Evolutionary conservation across 2,329 filamentous ascomycete species (phyloP).

Genomic region (Rhynchosporium agropyri): DNA sequence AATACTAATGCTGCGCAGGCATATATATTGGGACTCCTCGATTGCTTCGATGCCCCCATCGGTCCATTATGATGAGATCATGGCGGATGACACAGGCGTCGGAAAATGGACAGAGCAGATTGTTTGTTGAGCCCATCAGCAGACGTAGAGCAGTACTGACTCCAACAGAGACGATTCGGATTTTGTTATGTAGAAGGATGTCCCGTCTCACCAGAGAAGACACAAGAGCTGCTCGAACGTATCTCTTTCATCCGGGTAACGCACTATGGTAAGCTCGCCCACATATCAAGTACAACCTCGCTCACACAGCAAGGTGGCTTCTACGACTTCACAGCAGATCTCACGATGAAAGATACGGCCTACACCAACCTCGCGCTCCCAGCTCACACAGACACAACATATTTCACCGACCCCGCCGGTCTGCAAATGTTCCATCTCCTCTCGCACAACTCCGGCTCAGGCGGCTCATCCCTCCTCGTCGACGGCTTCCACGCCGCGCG

Average conservation of each 20-base stretch:
- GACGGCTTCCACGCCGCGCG: conserved; percentile 80
- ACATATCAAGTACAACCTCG: background rate
- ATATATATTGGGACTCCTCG: conserved; percentile 45
- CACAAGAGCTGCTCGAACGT: conserved; percentile 72
- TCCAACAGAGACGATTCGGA: conserved; percentile 64
- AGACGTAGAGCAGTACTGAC: conserved; percentile 11
- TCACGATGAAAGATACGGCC: conserved; percentile 85
- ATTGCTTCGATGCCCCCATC: conserved; percentile 55
- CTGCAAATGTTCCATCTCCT: conserved; percentile 92
- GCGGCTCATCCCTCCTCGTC: conserved; percentile 79
- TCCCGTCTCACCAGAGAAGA: conserved; percentile 70
- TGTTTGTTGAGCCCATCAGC: conserved; percentile 45
- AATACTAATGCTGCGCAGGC: conserved; percentile 38
- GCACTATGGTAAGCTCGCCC: conserved; percentile 71
- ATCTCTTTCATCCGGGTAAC: conserved; percentile 89
- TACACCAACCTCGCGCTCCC: conserved; percentile 85
- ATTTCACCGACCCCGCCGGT: conserved; percentile 90
- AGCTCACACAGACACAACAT: conserved; percentile 92
- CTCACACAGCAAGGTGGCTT: conserved; percentile 56
- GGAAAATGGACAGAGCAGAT: conserved; percentile 66
- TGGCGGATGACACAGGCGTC: conserved; percentile 58
- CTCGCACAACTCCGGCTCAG: conserved; percentile 69
- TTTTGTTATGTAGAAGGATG: conserved; percentile 77
- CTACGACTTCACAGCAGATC: conserved; percentile 87
- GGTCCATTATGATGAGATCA: conserved; percentile 62